Conservation (phyloP, 352 stramenopile genomes). For the Phytophthora pini region DNA sequence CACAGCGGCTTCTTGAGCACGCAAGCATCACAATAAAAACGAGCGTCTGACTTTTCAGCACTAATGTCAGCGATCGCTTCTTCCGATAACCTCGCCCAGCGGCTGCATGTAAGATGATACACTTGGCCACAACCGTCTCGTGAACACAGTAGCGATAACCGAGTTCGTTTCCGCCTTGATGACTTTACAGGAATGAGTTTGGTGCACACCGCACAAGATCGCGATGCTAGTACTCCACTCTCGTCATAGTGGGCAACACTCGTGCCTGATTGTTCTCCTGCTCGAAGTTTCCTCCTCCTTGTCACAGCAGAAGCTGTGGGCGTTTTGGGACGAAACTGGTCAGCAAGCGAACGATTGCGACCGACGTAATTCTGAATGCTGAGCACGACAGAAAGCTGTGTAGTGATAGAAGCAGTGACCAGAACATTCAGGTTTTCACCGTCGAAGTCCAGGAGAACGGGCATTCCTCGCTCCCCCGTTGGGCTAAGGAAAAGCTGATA, state of each 20-base stretch:
- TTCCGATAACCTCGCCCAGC: slow-evolving; percentile 52
- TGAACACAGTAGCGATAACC: slow-evolving; percentile 50
- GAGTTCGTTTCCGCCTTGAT: slow-evolving; percentile 15
- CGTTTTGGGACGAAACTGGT: slow-evolving; percentile 52
- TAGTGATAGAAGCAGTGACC: slow-evolving; percentile 54
- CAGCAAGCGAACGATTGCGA: slow-evolving; percentile 37
- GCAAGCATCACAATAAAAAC: slow-evolving; percentile 64
- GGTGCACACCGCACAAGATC: slow-evolving; percentile 57
- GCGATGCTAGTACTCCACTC: slow-evolving; percentile 50
- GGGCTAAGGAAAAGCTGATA: slow-evolving; percentile 50
- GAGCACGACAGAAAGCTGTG: slow-evolving; percentile 55
- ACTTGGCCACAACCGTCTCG: slow-evolving; percentile 61
- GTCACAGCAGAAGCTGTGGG: slow-evolving; percentile 17
- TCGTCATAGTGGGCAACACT: slow-evolving; percentile 68
- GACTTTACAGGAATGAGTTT: slow-evolving; percentile 56
- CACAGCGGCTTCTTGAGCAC: slow-evolving; percentile 38
- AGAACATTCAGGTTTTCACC: slow-evolving; percentile 67
- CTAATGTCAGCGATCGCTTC: slow-evolving; percentile 22
- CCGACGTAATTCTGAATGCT: slow-evolving; percentile 70
- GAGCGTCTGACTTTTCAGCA: slow-evolving; percentile 11
- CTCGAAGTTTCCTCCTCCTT: slow-evolving; percentile 6
- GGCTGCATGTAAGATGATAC: slow-evolving; percentile 73
- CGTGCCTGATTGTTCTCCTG: slow-evolving; percentile 18
- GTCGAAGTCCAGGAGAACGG: slow-evolving; percentile 61
- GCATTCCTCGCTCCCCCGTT: slow-evolving; percentile 53